Conservation (phyloP, 495 filamentous ascomycete species). For the Amphirosellinia nigrospora region DNA sequence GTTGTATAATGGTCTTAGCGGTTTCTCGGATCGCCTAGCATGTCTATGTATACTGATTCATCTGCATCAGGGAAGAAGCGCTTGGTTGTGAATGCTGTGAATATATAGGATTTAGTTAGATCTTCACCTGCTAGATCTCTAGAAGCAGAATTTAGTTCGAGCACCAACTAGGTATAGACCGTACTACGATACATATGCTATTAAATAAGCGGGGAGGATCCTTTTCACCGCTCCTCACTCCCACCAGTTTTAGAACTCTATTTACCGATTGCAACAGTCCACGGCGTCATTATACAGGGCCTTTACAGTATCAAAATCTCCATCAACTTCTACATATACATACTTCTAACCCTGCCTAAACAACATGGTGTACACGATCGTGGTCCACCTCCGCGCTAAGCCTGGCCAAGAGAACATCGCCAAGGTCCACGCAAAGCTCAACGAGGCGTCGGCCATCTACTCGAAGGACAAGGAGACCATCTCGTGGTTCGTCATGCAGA, state of each 20-base stretch:
- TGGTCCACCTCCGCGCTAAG: slow-evolving; percentile 69
- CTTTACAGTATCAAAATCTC: neutral
- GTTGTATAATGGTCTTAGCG: neutral
- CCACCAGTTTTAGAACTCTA: neutral
- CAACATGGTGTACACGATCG: slow-evolving; percentile 63
- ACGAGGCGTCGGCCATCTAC: slow-evolving; percentile 69
- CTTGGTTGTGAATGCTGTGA: neutral
- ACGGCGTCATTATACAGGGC: neutral
- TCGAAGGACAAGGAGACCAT: slow-evolving; percentile 70
- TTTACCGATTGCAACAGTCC: slow-evolving; percentile 2
- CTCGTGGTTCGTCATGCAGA: slow-evolving; percentile 72
- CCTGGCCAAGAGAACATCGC: slow-evolving; percentile 58
- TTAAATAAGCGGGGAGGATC: neutral
- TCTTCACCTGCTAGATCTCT: neutral
- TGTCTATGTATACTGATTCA: neutral
- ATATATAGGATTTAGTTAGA: neutral
- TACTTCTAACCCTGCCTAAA: neutral
- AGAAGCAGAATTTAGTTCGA: neutral
- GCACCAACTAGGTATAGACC: neutral
- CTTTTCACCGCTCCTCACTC: slow-evolving; percentile 3
- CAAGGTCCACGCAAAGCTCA: slow-evolving; percentile 69
- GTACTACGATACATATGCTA: neutral
- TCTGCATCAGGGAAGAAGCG: neutral
- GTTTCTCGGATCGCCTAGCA: neutral
- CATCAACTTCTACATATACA: neutral